These are phyloP conservation scores for Aspergillus persii DNA, from an alignment of 2,329 filamentous ascomycete genomes.

Conservation along the genomic window DNA sequence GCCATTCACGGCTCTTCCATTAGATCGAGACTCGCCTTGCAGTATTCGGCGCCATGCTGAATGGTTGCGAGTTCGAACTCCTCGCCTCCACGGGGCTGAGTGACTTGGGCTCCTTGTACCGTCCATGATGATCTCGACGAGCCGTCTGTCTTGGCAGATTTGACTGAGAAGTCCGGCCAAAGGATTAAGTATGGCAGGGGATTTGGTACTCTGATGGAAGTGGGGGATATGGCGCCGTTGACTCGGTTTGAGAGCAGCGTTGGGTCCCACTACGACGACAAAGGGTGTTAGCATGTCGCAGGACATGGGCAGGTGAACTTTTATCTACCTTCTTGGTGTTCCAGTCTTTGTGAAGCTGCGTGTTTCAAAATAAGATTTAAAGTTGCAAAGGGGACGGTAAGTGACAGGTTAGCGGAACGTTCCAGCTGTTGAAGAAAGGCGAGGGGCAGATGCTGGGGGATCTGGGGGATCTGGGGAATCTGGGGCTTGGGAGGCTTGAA, in stretches of 20 bases:
- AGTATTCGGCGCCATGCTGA: background rate
- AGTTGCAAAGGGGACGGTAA: background rate
- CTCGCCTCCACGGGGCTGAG: background rate
- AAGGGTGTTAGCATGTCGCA: background rate
- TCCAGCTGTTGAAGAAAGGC: background rate
- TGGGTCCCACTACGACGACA: background rate
- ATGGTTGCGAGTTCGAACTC: background rate
- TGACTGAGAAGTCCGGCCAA: background rate
- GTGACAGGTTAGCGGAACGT: background rate
- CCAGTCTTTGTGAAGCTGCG: background rate
- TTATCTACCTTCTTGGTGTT: background rate
- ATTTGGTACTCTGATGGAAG: background rate
- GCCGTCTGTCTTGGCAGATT: background rate
- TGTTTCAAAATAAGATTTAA: background rate
- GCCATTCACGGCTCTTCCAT: background rate
- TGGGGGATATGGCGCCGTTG: background rate
- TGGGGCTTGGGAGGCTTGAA: background rate
- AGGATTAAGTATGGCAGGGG: background rate
- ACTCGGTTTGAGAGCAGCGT: background rate
- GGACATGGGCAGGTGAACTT: background rate
- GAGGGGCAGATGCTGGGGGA: background rate
- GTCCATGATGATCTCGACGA: background rate
- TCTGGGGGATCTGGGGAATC: background rate
- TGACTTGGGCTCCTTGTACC: background rate
- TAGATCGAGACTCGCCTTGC: background rate